phyloP scores from a whole-genome alignment of 192 early-diverging fungal species.

The Funneliformis mosseae region DNA sequence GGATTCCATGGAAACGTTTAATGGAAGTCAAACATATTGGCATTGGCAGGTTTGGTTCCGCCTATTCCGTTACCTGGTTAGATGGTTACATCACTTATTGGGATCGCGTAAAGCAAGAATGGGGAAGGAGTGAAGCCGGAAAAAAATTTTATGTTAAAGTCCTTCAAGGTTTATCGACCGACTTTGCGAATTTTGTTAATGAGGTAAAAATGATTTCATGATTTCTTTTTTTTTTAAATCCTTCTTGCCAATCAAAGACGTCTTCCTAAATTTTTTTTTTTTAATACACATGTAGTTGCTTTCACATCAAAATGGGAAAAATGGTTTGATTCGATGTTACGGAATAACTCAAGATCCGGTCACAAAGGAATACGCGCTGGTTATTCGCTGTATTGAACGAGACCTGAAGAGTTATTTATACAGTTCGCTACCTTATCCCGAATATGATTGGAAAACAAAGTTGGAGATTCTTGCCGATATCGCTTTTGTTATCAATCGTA shows the following conservation, averaged over 20 bases:
- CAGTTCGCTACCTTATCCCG: not conserved
- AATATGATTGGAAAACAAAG: slow-evolving; percentile 28
- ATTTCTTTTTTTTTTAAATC: not conserved
- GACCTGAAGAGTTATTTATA: slow-evolving; percentile 3
- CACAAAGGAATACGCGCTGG: slow-evolving; percentile 12
- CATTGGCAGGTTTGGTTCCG: slow-evolving; percentile 1
- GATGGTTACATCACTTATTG: slow-evolving; percentile 29
- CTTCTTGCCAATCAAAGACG: not conserved
- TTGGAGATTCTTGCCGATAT: slow-evolving; percentile 21
- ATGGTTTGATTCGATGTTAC: slow-evolving; percentile 21
- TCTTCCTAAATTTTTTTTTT: not conserved
- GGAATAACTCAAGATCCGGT: slow-evolving; percentile 23
- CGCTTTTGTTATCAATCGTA: not conserved
- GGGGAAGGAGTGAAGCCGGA: slow-evolving; percentile 2
- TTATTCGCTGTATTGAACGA: slow-evolving; percentile 12
- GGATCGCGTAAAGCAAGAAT: not conserved
- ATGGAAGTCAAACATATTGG: slow-evolving; percentile 10
- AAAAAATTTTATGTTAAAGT: slow-evolving; percentile 13
- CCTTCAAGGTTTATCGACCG: not conserved
- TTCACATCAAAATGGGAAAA: slow-evolving; percentile 17
- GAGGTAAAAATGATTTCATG: slow-evolving; percentile 2
- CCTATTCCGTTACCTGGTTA: slow-evolving; percentile 16
- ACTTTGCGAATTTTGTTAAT: slow-evolving; percentile 4
- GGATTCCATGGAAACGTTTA: slow-evolving; percentile 28
- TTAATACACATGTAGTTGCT: not conserved